Percentiles rank a stretch among this genome's conserved stretches.
phyloP scores from a whole-genome alignment of 148 eudicot genomes.

The Agrostemma githago region DNA sequence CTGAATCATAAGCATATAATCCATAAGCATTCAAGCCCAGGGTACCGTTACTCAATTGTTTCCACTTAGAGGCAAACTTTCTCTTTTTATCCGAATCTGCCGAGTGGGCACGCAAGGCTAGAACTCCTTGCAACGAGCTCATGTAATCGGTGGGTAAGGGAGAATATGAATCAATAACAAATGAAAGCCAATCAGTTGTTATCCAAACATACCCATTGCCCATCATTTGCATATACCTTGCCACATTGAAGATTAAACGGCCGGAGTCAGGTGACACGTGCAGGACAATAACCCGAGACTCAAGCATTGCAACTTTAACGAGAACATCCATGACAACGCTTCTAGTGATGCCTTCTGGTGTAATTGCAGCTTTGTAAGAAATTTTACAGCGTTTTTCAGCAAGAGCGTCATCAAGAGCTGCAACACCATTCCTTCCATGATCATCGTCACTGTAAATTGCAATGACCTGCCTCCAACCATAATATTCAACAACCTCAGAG shows the following conservation, averaged over 20 bases:
- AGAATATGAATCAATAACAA: slow-evolving; percentile 56
- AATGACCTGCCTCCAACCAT: slow-evolving; percentile 71
- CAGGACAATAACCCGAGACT: slow-evolving; percentile 72
- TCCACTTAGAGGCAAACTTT: slow-evolving; percentile 55
- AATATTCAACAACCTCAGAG: slow-evolving; percentile 63
- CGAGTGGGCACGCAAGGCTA: slow-evolving; percentile 67
- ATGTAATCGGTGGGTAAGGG: slow-evolving; percentile 38
- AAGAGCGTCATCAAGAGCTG: slow-evolving; percentile 76
- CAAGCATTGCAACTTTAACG: slow-evolving; percentile 61
- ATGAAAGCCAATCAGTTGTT: slow-evolving; percentile 87
- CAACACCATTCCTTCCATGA: slow-evolving; percentile 80
- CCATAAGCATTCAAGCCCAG: slow-evolving; percentile 70
- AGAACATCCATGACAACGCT: slow-evolving; percentile 66
- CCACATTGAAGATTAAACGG: slow-evolving; percentile 54
- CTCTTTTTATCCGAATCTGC: slow-evolving; percentile 52
- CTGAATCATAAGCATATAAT: slow-evolving; percentile 88
- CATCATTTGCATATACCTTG: slow-evolving; percentile 75
- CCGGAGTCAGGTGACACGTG: slow-evolving; percentile 65
- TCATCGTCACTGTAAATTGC: slow-evolving; percentile 75
- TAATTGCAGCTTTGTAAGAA: slow-evolving; percentile 66
- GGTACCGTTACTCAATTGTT: slow-evolving; percentile 46
- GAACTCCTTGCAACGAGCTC: slow-evolving; percentile 71
- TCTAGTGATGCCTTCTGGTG: slow-evolving; percentile 44
- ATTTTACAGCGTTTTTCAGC: slow-evolving; percentile 61
- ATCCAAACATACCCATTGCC: slow-evolving; percentile 90